Evolutionary conservation across 495 filamentous ascomycete species (phyloP), one percentile per base, ranked within the genome.

Genomic region (Tuber melanosporum): DNA sequence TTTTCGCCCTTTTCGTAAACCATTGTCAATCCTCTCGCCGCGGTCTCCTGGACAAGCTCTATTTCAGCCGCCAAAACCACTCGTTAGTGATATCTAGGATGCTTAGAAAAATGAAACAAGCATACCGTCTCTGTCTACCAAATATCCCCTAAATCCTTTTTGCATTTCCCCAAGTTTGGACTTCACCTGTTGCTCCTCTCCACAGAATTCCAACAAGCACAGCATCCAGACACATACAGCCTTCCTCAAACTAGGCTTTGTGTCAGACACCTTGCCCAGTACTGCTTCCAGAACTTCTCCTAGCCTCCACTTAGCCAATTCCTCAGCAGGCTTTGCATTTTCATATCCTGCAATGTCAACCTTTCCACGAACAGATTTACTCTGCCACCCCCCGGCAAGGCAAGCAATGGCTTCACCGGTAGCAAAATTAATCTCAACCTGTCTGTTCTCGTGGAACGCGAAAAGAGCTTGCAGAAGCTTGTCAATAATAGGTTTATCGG

Each of bases 1-100:
- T 90, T 87, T 78, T 95, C 92, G 0, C 95, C 95, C 80, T 93
- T 94, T 82, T 97, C 93, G 84, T 97, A 98, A 7, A 98, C 93
- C 71, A 98, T 86, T 20, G 92, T 90, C 43, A 99, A 88, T 20
- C 95, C 95, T 77, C 95, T 88, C 20, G 94, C 95, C 3, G 96
- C 95, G 3, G 94, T 94, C 83, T 99, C 95, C 84, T 98, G 95
- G 10, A 98, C 93, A 70, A 98, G 88, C 82, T 97, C 93, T 83
- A 36, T 70, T 49, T 8, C 74, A 26, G n/a, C 19, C 26, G 15
- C 19, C 32, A 73, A 72, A 42, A 32, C 17, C 10, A 14, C 22
- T n/a, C 15, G 41, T 46, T 72, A 46, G 71, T n/a, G 22, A 46
- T 72, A 43, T 7, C 41, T 43, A 1, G 26, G 45, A 45, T n/a